Conservation (phyloP, 2,329 filamentous ascomycete genomes). For the Harringtonia aguacate region DNA sequence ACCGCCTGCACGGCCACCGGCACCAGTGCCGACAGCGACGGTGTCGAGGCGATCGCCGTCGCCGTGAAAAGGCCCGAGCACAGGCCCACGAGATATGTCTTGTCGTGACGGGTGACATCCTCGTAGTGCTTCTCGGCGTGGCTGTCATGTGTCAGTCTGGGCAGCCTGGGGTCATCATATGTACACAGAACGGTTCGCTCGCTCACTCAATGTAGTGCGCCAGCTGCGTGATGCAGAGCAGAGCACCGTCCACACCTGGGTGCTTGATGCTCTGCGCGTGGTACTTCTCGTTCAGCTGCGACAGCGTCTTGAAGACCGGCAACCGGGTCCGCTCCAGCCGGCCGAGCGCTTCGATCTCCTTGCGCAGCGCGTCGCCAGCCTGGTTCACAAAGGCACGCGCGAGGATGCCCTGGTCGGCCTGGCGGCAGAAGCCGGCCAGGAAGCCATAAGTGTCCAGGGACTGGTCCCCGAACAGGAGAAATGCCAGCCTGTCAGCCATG, state of each 20-base stretch:
- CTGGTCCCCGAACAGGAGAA: conserved; percentile 62
- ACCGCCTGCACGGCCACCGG: conserved; percentile 53
- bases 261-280: conserved; percentile 45
- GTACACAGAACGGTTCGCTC: not conserved
- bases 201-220: conserved; percentile 59
- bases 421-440: conserved; percentile 41
- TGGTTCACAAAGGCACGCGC: conserved; percentile 52
- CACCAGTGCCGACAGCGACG: conserved; percentile 50
- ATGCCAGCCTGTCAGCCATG: conserved; percentile 38
- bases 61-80: conserved; percentile 63
- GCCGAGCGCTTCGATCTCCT: conserved; percentile 48
- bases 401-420: conserved; percentile 35
- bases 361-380: conserved; percentile 43
- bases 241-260: conserved; percentile 51
- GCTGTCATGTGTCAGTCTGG: too few species aligned
- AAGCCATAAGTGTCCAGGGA: conserved; percentile 57
- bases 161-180: too few species aligned
- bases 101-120: conserved; percentile 35
- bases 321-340: conserved; percentile 45
- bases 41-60: conserved; percentile 53
- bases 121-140: conserved; percentile 43
- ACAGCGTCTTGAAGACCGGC: conserved; percentile 50
- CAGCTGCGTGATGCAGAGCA: conserved; percentile 55
- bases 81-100: conserved; percentile 50
- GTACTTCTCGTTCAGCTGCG: conserved; percentile 56